Evolutionary conservation across 2,329 filamentous ascomycete species (phyloP).

Genomic region (Arthrinium puccinioides): DNA sequence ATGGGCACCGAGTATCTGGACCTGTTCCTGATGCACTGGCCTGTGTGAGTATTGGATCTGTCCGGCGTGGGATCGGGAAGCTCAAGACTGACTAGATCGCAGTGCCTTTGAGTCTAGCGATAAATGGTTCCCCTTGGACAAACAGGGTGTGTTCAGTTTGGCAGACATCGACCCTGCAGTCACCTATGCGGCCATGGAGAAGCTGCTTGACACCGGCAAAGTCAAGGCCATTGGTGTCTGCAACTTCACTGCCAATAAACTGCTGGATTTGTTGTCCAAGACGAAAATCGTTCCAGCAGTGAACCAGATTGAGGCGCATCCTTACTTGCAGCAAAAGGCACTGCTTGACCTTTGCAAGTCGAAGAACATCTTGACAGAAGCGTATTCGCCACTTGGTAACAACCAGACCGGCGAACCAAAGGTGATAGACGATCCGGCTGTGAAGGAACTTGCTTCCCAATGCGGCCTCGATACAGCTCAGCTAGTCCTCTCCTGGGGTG

Average conservation of each 20-base stretch:
- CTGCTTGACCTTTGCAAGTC: conserved; percentile 49
- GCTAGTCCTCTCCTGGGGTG: conserved; percentile 36
- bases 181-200: conserved; percentile 17
- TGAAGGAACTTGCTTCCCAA: conserved; percentile 38
- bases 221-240: conserved; percentile 41
- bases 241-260: conserved; percentile 37
- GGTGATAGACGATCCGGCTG: conserved; percentile 39
- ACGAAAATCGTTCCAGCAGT: conserved; percentile 50
- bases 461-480: conserved; percentile 31
- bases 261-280: conserved; percentile 37
- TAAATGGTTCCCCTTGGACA: conserved; percentile 32
- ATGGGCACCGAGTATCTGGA: conserved; percentile 46
- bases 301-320: conserved; percentile 65
- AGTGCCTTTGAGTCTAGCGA: conserved; percentile 47
- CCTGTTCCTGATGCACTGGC: conserved; percentile 44
- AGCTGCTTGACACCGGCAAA: conserved; percentile 29
- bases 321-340: conserved; percentile 55
- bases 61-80: too few species aligned
- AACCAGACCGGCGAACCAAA: conserved; percentile 36
- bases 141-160: conserved; percentile 57
- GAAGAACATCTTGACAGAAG: conserved; percentile 53
- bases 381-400: conserved; percentile 59
- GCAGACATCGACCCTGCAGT: conserved; percentile 37
- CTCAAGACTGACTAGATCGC: not conserved
- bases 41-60: conserved; percentile 26